These are phyloP conservation scores for Tripterygium wilfordii DNA, from an alignment of 177 flowering plant species.

Conservation along the genomic window DNA sequence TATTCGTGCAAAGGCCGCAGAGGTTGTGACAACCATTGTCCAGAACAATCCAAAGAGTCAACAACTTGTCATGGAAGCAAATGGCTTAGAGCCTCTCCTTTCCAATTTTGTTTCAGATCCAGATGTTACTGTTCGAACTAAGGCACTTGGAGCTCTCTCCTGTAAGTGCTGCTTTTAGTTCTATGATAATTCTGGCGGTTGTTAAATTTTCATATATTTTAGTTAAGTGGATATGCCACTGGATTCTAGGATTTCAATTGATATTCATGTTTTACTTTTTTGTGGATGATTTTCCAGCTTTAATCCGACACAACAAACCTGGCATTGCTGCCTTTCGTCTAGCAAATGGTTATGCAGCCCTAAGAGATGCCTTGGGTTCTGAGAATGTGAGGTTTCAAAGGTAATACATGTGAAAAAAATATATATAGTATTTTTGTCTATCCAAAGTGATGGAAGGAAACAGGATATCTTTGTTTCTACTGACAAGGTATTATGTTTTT, in stretches of 20 bases:
- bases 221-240: neutral
- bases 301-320: conserved; percentile 84
- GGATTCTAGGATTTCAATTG: neutral
- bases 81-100: conserved; percentile 81
- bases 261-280: conserved; percentile 1
- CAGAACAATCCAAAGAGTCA: conserved; percentile 91
- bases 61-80: conserved; percentile 93
- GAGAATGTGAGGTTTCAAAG: conserved; percentile 81
- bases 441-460: no score
- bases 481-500: neutral
- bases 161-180: conserved; percentile 42
- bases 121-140: conserved; percentile 66
- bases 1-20: conserved; percentile 91
- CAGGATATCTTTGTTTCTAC: no score
- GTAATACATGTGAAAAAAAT: conserved; percentile 21
- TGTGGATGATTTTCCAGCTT: conserved; percentile 46
- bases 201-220: neutral
- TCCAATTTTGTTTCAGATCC: conserved; percentile 75
- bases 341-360: conserved; percentile 82
- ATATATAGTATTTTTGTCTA: neutral
- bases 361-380: conserved; percentile 82
- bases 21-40: conserved; percentile 83
- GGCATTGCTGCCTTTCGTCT: conserved; percentile 80
- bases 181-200: neutral
- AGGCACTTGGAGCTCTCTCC: conserved; percentile 95